These are phyloP conservation scores for Trichoderma pleuroti DNA, from an alignment of 2,329 filamentous ascomycete genomes.

Conservation along the genomic window DNA sequence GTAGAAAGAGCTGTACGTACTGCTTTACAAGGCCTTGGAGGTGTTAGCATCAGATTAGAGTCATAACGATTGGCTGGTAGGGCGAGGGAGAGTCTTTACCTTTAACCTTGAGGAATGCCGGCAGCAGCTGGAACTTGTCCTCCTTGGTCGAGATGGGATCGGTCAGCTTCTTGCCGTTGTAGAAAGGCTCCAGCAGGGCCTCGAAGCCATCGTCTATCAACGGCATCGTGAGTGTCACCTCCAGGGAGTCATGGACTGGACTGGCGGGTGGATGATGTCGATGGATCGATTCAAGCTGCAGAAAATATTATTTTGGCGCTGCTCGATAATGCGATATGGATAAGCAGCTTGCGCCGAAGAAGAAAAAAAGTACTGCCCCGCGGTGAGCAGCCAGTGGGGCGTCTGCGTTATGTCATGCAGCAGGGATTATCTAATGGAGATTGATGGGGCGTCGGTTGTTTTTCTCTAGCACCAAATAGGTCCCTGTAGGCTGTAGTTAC, in stretches of 20 bases:
- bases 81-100: conserved; percentile 42
- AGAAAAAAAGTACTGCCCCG: conserved; percentile 20
- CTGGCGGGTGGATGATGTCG: background rate
- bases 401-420: background rate
- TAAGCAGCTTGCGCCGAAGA: conserved; percentile 14
- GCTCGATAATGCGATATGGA: conserved; percentile 15
- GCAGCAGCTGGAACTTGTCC: conserved; percentile 96
- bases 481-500: no score
- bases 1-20: conserved; percentile 37
- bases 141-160: conserved; percentile 62
- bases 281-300: background rate
- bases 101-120: conserved; percentile 97
- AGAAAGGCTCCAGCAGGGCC: conserved; percentile 63
- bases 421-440: background rate
- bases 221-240: conserved; percentile 46
- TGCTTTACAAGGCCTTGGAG: conserved; percentile 76
- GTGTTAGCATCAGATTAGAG: background rate
- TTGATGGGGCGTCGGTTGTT: background rate
- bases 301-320: conserved; percentile 2
- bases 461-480: background rate
- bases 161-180: conserved; percentile 64
- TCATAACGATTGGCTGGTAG: background rate
- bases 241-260: conserved; percentile 27
- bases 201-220: conserved; percentile 61
- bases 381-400: conserved; percentile 14